Conservation (phyloP, 345 rosid species). For the Citrus unshiu region DNA sequence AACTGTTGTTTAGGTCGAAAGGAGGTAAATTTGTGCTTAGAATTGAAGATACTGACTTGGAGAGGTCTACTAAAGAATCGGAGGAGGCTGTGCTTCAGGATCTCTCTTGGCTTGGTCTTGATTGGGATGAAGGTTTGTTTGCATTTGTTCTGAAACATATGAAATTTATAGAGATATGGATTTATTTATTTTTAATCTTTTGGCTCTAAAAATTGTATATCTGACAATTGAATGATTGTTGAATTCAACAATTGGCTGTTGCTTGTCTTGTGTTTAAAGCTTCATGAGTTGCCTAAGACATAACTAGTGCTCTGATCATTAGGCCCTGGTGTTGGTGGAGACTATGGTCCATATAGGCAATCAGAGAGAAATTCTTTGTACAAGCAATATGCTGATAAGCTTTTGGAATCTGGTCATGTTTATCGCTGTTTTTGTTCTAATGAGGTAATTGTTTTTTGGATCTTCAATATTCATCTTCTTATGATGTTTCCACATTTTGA, state of each 20-base stretch:
- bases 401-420: slow-evolving; percentile 80
- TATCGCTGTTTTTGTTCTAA: slow-evolving; percentile 89
- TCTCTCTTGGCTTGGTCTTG: slow-evolving; percentile 90
- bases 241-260: not conserved
- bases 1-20: slow-evolving; percentile 54
- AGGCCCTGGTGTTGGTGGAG: slow-evolving; percentile 88
- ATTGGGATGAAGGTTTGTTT: slow-evolving; percentile 82
- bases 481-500: not conserved
- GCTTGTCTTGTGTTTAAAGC: not conserved
- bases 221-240: not conserved
- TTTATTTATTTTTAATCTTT: not conserved
- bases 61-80: slow-evolving; percentile 87
- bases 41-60: slow-evolving; percentile 90
- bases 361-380: slow-evolving; percentile 87
- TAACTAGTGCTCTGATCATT: not conserved
- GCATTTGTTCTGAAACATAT: not conserved
- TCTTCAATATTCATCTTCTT: not conserved
- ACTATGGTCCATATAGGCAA: slow-evolving; percentile 83
- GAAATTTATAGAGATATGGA: not conserved
- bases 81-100: slow-evolving; percentile 90
- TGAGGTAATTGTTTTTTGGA: slow-evolving; percentile 42
- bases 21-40: slow-evolving; percentile 90
- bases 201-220: not conserved
- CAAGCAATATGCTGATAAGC: slow-evolving; percentile 69
- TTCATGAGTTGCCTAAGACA: not conserved